Evolutionary conservation across 768 basidiomycete genomes (phyloP).

Genomic region (Sistotremastrum suecicum): DNA sequence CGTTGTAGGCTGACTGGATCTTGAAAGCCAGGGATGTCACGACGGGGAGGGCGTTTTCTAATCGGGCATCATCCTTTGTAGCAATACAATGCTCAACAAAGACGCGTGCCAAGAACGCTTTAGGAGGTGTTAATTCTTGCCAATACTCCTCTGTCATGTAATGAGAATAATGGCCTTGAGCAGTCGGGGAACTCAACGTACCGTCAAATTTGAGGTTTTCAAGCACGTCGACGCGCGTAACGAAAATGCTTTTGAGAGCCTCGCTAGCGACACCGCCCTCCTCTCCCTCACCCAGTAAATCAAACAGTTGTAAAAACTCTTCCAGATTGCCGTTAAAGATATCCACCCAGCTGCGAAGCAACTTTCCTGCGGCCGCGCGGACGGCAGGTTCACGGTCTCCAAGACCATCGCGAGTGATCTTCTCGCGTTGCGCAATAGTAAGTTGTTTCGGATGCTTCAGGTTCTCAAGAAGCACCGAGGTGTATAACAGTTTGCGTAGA

Average conservation of each 20-base stretch:
- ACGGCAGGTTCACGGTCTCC: conserved; percentile 74
- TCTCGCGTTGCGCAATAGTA: conserved; percentile 58
- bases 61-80: conserved; percentile 41
- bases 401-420: conserved; percentile 68
- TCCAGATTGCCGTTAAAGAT: conserved; percentile 30
- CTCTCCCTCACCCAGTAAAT: conserved; percentile 22
- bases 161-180: background rate
- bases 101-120: conserved; percentile 67
- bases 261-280: conserved; percentile 54
- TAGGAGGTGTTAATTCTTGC: conserved; percentile 54
- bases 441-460: conserved; percentile 52
- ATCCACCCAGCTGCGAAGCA: conserved; percentile 70
- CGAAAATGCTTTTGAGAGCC: conserved; percentile 61
- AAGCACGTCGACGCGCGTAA: conserved; percentile 47
- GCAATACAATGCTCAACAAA: conserved; percentile 65
- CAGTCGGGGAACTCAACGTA: conserved; percentile 17
- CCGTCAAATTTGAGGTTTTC: conserved; percentile 58
- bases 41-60: conserved; percentile 67
- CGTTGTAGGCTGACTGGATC: conserved; percentile 60
- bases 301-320: conserved; percentile 42
- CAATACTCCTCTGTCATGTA: conserved; percentile 51
- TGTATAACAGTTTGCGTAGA: conserved; percentile 64
- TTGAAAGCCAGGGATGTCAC: conserved; percentile 70
- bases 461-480: conserved; percentile 41
- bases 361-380: conserved; percentile 50